Evolutionary conservation across 345 rosid genomes (phyloP).

Genomic region (Diplotaxis tenuifolia): DNA sequence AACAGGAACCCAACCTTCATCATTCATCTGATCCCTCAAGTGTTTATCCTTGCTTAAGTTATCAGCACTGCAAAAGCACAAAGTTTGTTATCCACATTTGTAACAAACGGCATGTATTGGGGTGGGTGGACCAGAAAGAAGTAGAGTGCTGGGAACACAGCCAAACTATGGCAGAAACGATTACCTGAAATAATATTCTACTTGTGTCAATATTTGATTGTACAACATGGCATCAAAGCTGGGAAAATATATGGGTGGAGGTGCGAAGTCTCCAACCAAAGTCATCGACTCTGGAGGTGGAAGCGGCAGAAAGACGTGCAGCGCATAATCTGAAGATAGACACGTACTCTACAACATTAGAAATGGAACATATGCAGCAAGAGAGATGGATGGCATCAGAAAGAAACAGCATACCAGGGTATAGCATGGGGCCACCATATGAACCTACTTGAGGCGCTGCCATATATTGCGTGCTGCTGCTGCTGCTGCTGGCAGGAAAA

Average conservation of each 20-base stretch:
- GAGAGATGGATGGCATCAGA: not conserved
- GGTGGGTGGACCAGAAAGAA: not conserved
- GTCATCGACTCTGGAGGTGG: conserved; percentile 25
- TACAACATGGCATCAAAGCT: conserved; percentile 22
- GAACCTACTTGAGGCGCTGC: conserved; percentile 29
- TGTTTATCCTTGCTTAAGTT: conserved; percentile 68
- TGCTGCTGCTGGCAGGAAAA: conserved; percentile 24
- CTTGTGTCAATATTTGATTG: conserved; percentile 53
- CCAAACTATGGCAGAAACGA: not conserved
- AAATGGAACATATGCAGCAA: not conserved
- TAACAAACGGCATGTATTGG: not conserved
- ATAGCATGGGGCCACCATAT: conserved; percentile 34
- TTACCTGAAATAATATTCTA: conserved; percentile 88
- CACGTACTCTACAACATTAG: not conserved
- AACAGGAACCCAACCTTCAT: conserved; percentile 83
- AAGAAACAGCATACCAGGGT: conserved; percentile 17
- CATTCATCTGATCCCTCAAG: conserved; percentile 80
- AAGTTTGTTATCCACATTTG: not conserved
- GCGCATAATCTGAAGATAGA: conserved; percentile 18
- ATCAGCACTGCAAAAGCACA: conserved; percentile 55
- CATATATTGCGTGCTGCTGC: conserved; percentile 16
- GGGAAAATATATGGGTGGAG: conserved; percentile 15
- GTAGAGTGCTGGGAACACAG: conserved; percentile 7
- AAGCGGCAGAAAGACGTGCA: conserved; percentile 16
- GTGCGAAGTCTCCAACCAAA: conserved; percentile 24